A percentile compares a stretch with the other conserved stretches of the same genome.
These are phyloP conservation scores for Metarhizium robertsii DNA, from an alignment of 2,329 filamentous ascomycete species.

Conservation along the genomic window DNA sequence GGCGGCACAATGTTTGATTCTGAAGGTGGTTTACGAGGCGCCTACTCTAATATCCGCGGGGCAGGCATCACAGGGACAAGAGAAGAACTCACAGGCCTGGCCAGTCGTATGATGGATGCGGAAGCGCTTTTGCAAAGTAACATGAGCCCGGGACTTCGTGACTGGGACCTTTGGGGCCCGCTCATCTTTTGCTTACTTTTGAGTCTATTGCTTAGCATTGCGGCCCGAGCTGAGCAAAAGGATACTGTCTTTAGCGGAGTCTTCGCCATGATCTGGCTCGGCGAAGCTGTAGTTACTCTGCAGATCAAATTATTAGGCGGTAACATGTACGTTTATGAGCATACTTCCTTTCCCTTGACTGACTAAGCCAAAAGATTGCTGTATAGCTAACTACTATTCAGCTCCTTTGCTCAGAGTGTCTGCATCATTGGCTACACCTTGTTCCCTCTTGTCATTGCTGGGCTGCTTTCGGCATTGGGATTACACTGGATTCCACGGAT, in stretches of 20 bases:
- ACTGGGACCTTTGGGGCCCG: constrained; percentile 98
- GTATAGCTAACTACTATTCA: constrained; percentile 25
- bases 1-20: constrained; percentile 55
- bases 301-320: constrained; percentile 95
- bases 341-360: background rate
- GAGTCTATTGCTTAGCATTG: constrained; percentile 78
- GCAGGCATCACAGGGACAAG: constrained; percentile 50
- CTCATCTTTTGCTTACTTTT: constrained; percentile 87
- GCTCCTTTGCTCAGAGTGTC: constrained; percentile 94
- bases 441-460: constrained; percentile 90
- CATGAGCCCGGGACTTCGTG: constrained; percentile 83
- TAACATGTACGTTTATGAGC: constrained; percentile 67
- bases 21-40: constrained; percentile 45
- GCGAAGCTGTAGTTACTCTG: constrained; percentile 90
- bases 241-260: constrained; percentile 90
- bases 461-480: constrained; percentile 74
- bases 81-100: constrained; percentile 52
- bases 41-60: constrained; percentile 51
- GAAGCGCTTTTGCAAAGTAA: constrained; percentile 53
- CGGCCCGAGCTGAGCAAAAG: constrained; percentile 69
- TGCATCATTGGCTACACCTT: constrained; percentile 98
- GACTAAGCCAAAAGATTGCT: background rate
- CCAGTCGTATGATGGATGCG: constrained; percentile 54
- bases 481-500: constrained; percentile 75
- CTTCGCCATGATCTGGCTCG: constrained; percentile 94